A percentile compares a stretch with the other conserved stretches of the same genome.
phyloP scores from a whole-genome alignment of 2,329 filamentous ascomycete genomes.

The Epichloe baconii region DNA sequence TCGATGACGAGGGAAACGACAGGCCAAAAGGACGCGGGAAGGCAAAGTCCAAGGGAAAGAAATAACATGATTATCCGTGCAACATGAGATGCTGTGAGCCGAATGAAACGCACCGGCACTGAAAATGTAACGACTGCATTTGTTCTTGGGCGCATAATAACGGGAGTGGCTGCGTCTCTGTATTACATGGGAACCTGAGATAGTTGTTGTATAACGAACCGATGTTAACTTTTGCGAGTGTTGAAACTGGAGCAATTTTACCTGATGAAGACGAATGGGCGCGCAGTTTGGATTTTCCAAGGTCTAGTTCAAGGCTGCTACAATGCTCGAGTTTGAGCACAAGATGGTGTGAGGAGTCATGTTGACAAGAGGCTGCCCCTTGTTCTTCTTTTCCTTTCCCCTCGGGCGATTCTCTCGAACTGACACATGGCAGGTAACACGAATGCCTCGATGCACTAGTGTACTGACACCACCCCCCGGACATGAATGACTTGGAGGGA shows the following conservation, averaged over 20 bases:
- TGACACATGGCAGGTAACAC: background rate
- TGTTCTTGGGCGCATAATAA: background rate
- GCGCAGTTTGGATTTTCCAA: no score
- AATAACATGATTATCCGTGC: conserved; percentile 10
- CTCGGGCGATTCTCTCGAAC: background rate
- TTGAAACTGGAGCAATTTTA: background rate
- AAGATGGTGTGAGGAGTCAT: no score
- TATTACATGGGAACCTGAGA: background rate
- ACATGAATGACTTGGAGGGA: no score
- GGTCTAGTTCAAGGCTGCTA: no score
- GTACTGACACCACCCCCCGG: no score
- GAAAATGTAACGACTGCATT: background rate
- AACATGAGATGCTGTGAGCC: background rate
- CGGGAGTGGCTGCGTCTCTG: background rate
- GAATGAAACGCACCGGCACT: background rate
- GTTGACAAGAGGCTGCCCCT: no score
- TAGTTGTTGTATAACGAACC: background rate
- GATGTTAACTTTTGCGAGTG: background rate
- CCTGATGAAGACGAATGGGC: background rate
- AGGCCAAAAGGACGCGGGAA: conserved; percentile 36
- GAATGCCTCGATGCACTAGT: background rate
- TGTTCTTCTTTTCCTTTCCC: background rate
- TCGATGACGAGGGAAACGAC: conserved; percentile 37
- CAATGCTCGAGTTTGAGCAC: no score
- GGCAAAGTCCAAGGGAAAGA: conserved; percentile 35